These are phyloP conservation scores for Avena eriantha DNA, from an alignment of 176 grass and related monocot species.

Conservation along the genomic window DNA sequence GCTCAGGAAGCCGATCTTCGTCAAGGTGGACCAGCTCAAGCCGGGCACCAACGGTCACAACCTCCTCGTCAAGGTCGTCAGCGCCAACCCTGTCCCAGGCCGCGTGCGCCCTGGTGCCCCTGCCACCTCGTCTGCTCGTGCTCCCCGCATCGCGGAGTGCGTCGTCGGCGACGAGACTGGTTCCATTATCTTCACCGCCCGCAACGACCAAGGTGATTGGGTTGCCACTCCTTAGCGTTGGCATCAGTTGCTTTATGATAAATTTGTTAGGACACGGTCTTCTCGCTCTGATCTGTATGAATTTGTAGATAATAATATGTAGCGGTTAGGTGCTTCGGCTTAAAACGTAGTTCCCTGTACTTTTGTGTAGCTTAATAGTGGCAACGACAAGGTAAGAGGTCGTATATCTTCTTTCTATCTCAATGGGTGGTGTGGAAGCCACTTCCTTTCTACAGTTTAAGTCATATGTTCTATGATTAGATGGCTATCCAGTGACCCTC, in stretches of 20 bases:
- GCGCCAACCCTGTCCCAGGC: slow-evolving; percentile 44
- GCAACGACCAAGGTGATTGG: slow-evolving; percentile 83
- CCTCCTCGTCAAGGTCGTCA: slow-evolving; percentile 61
- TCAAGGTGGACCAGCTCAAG: slow-evolving; percentile 87
- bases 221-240: background rate
- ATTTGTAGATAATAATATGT: background rate
- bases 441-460: background rate
- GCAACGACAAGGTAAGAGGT: background rate
- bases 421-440: background rate
- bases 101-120: slow-evolving; percentile 48
- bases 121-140: slow-evolving; percentile 49
- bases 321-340: background rate
- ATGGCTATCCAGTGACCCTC: background rate
- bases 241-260: background rate
- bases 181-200: slow-evolving; percentile 80
- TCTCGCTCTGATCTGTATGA: slow-evolving; percentile 6
- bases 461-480: background rate
- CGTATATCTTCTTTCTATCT: background rate
- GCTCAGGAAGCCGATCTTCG: slow-evolving; percentile 84
- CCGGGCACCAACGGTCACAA: slow-evolving; percentile 71
- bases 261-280: background rate
- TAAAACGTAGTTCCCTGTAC: background rate
- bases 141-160: slow-evolving; percentile 81
- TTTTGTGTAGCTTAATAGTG: background rate
- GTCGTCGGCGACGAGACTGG: slow-evolving; percentile 88